Percentiles rank a stretch among this genome's conserved stretches.
phyloP scores from a whole-genome alignment of 2,329 filamentous ascomycete species.

The Curvularia sp. region DNA sequence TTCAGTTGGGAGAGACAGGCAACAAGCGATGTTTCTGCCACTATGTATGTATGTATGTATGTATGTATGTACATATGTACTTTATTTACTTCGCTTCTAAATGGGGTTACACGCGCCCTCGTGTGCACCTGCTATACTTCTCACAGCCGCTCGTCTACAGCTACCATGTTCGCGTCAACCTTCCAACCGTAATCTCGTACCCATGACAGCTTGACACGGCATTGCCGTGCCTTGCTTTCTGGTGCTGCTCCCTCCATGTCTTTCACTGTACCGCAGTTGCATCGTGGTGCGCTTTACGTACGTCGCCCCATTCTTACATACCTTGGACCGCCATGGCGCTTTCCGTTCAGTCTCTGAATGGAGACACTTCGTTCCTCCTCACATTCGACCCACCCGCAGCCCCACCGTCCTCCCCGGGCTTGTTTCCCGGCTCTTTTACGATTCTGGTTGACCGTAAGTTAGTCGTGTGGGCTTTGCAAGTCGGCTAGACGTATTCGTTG shows the following conservation, averaged over 20 bases:
- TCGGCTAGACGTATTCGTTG: not conserved
- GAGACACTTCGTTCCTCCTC: conserved; percentile 70
- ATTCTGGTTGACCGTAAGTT: conserved; percentile 68
- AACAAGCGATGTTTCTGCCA: not conserved
- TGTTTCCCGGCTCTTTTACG: conserved; percentile 63
- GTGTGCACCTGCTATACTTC: conserved; percentile 17
- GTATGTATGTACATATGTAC: not conserved
- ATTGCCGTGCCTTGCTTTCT: conserved; percentile 2
- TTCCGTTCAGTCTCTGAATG: conserved; percentile 69
- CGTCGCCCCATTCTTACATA: conserved; percentile 8
- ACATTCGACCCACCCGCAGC: conserved; percentile 65
- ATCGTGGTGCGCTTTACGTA: conserved; percentile 11
- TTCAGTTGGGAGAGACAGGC: conserved; percentile 6
- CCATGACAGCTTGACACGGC: conserved; percentile 20
- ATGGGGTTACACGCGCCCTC: conserved; percentile 10
- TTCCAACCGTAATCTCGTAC: conserved; percentile 16
- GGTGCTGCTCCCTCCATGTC: conserved; percentile 9
- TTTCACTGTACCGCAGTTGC: not conserved
- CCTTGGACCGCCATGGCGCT: conserved; percentile 62
- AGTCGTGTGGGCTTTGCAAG: not conserved
- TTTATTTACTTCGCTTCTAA: conserved; percentile 9
- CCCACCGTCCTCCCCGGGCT: conserved; percentile 47
- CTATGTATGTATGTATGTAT: not conserved
- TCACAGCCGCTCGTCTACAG: conserved; percentile 9
- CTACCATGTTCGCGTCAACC: conserved; percentile 19